A percentile compares a stretch with the other conserved stretches of the same genome.
These are phyloP conservation scores for Quercus phellos DNA, from an alignment of 331 rosid species.

Conservation along the genomic window DNA sequence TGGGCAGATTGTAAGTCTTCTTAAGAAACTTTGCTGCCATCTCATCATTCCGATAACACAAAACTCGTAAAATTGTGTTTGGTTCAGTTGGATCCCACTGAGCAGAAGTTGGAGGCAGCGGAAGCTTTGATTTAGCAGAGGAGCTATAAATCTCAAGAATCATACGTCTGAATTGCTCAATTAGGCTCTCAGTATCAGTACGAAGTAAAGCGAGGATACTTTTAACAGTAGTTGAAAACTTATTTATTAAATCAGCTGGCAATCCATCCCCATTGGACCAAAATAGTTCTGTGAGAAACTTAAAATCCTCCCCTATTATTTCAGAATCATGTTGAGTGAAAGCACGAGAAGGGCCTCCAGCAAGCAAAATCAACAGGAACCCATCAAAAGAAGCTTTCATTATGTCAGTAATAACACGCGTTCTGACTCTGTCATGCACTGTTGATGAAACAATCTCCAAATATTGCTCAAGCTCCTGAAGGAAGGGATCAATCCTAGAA, in stretches of 20 bases:
- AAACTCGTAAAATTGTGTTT: conserved; percentile 79
- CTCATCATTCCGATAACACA: conserved; percentile 87
- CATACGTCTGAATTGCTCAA: conserved; percentile 59
- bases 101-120: conserved; percentile 79
- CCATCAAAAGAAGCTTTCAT: conserved; percentile 95
- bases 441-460: conserved; percentile 66
- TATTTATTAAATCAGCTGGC: conserved; percentile 75
- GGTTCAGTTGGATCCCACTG: conserved; percentile 91
- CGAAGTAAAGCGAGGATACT: conserved; percentile 62
- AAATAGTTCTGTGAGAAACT: conserved; percentile 68
- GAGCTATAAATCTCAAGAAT: conserved; percentile 61
- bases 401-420: conserved; percentile 74
- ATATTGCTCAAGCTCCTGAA: conserved; percentile 70
- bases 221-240: conserved; percentile 56
- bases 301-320: conserved; percentile 77
- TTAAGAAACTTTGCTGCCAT: conserved; percentile 82
- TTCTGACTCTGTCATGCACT: conserved; percentile 82
- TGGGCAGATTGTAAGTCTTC: conserved; percentile 82
- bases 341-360: conserved; percentile 91
- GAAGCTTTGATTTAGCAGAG: conserved; percentile 65
- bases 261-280: conserved; percentile 98
- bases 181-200: conserved; percentile 54
- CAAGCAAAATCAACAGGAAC: conserved; percentile 76
- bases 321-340: conserved; percentile 68
- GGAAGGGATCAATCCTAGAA: conserved; percentile 70